Base-by-base conservation (phyloP, 192 early-diverging fungal species). In the Oehlia diaphana region DNA sequence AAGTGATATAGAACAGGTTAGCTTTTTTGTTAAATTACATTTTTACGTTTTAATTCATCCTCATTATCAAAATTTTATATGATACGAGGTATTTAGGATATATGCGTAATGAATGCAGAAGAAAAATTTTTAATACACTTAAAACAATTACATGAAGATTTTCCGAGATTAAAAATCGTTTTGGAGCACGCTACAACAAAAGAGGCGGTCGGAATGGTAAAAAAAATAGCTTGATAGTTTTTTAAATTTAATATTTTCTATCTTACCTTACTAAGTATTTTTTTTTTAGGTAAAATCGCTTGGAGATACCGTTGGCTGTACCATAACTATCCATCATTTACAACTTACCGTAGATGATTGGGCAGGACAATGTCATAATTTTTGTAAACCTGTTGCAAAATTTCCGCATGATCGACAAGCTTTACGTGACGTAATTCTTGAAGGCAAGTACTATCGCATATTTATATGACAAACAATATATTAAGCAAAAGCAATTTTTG, bases 351-450 rank as follows among this genome's bases (percentile, higher is more conserved):
- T 97, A 0, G 98, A 99, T 81, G 97, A 99, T 84, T 99, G 98
- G 98, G 98, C 98, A 37, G 98, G 97, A 8, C 91, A 95, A 80
- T 92, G 92, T 74, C 98, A 99, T 81, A 91, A 96, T 84, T 99
- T 96, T 84, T 99, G 98, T 89, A 99, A 99, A 86, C 98, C 98
- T 39, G 98, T 99, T 28, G 98, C 98, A 39, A 99, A 99, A 86
- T 97, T 87, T 81, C 96, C 95, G 13, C 89, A 90, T 65, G 98
- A 99, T 81, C 92, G 98, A 12, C 87, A 92, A 9, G 98, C 98
- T 1, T 87, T 99, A 67, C 92, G 92, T 26, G 90, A 93, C 14
- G 89, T 96, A 12, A 86, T 97, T 58, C 88, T 86, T 74, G 91
- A 93, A 79, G 96, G 92, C 88, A 79, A 78, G 81, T 28, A 44